A percentile compares a stretch with the other conserved stretches of the same genome.
These are phyloP conservation scores for Purpureocillium lavendulum DNA, from an alignment of 2,329 filamentous ascomycete genomes.

Conservation along the genomic window DNA sequence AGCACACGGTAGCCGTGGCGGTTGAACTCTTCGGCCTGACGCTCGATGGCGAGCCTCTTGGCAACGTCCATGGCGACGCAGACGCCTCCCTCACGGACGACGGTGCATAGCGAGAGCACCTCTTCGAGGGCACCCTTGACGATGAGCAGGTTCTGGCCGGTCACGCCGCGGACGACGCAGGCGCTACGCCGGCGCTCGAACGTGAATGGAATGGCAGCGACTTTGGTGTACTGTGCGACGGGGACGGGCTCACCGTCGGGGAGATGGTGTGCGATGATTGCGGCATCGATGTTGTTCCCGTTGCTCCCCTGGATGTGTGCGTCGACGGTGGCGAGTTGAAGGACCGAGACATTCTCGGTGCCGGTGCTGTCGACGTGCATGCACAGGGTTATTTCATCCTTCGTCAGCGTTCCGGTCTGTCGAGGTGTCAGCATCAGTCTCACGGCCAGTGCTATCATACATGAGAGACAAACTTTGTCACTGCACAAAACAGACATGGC, in stretches of 20 bases:
- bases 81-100: constrained; percentile 8
- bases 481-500: constrained; percentile 21
- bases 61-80: constrained; percentile 10
- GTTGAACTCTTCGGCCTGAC: constrained; percentile 10
- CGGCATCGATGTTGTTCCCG: constrained; percentile 19
- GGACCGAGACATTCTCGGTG: constrained; percentile 8
- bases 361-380: constrained; percentile 13
- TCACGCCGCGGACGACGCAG: constrained; percentile 13
- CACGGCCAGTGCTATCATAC: too few relatives aligned
- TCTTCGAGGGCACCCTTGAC: constrained; percentile 21
- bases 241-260: constrained; percentile 7
- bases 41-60: constrained; percentile 7
- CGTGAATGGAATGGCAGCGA: constrained; percentile 15
- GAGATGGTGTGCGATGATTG: constrained; percentile 12
- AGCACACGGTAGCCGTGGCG: constrained; percentile 14
- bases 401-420: constrained; percentile 19
- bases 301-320: constrained; percentile 14
- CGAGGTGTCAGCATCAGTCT: too few relatives aligned
- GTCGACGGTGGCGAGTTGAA: constrained; percentile 18
- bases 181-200: constrained; percentile 16
- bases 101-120: constrained; percentile 13
- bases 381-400: constrained; percentile 17
- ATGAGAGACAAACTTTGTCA: too few relatives aligned
- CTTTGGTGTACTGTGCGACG: constrained; percentile 13
- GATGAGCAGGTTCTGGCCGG: constrained; percentile 15